Evolutionary conservation across 495 filamentous ascomycete species (phyloP).

Genomic region (Ascobolus immersus): DNA sequence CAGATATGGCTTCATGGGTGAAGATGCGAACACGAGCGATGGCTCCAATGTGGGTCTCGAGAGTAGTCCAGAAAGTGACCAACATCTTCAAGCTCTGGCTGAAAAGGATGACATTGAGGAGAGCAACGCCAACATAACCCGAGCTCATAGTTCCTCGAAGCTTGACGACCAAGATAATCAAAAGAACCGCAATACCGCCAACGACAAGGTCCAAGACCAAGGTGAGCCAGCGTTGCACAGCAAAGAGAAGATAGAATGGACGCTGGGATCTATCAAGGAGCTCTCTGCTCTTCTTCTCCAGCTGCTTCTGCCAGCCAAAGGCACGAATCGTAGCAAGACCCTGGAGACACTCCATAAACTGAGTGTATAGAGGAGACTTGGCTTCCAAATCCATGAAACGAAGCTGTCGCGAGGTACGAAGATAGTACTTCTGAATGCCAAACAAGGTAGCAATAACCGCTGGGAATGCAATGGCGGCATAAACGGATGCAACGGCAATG

Average conservation of each 20-base stretch:
- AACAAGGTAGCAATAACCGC: no score
- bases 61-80: no score
- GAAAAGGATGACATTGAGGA: conserved; percentile 13
- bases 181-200: conserved; percentile 22
- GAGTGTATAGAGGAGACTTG: no score
- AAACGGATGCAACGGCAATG: no score
- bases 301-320: conserved; percentile 29
- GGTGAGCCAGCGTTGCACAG: conserved; percentile 30
- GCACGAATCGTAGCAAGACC: conserved; percentile 55
- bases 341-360: conserved; percentile 17
- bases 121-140: conserved; percentile 8
- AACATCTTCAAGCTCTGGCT: conserved; percentile 6
- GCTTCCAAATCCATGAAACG: no score
- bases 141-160: conserved; percentile 14
- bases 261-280: conserved; percentile 29
- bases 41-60: no score
- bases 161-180: conserved; percentile 23
- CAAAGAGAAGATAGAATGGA: conserved; percentile 33
- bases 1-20: no score
- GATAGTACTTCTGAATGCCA: no score
- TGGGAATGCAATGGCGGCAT: no score
- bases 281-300: conserved; percentile 21
- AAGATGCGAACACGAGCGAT: no score
- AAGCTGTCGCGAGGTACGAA: no score
- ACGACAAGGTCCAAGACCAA: conserved; percentile 27